phyloP scores from a whole-genome alignment of 225 moss, liverwort and hornwort genomes.

The Takakia lepidozioides region DNA sequence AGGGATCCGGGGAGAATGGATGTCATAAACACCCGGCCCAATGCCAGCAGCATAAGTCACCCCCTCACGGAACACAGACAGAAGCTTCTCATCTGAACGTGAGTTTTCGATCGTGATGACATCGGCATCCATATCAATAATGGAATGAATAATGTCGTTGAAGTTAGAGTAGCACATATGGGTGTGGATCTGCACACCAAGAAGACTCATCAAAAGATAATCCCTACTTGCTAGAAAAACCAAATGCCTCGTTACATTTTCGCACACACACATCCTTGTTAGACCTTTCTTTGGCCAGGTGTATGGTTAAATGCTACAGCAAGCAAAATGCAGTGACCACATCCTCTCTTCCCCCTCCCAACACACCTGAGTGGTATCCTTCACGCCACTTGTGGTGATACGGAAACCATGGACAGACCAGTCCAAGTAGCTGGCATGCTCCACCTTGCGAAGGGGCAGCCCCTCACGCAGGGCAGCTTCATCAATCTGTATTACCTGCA shows the following conservation, averaged over 20 bases:
- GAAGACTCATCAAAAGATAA: no score
- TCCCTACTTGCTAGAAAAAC: no score
- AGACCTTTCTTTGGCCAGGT: no score
- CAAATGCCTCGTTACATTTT: no score
- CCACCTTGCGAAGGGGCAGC: conserved; percentile 48
- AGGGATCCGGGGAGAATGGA: conserved; percentile 84
- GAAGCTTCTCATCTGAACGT: conserved; percentile 83
- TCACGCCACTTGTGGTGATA: conserved; percentile 49
- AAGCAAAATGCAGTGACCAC: no score
- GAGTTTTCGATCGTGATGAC: conserved; percentile 97
- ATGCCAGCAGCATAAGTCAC: conserved; percentile 74
- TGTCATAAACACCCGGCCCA: conserved; percentile 87
- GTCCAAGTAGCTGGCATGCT: conserved; percentile 51
- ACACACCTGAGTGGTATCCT: conserved; percentile 46
- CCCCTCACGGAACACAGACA: conserved; percentile 80
- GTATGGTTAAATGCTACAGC: no score
- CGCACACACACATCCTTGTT: no score
- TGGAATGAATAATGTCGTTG: conserved; percentile 70
- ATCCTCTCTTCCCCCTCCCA: no score
- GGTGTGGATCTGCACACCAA: conserved; percentile 39
- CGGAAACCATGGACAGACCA: conserved; percentile 71
- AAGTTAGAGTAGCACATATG: conserved; percentile 77
- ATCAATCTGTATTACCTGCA: conserved; percentile 61
- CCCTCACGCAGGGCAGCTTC: conserved; percentile 64
- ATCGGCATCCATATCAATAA: conserved; percentile 95